Evolutionary conservation across 2,329 filamentous ascomycete genomes (phyloP), one percentile per base, ranked within the genome.

Genomic region (Emericellopsis atlantica): DNA sequence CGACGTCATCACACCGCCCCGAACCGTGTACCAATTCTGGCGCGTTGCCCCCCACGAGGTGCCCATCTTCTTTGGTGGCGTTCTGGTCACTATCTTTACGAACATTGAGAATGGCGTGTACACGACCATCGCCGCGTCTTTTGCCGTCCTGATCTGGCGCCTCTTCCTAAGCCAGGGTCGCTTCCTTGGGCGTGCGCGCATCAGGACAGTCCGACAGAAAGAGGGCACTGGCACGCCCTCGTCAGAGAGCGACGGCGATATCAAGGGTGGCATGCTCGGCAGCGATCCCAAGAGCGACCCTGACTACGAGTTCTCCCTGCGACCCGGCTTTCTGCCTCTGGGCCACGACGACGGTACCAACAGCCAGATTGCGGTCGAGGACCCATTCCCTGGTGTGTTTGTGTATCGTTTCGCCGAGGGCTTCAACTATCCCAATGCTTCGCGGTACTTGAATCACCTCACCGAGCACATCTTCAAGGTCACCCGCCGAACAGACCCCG

Each of bases 1-100:
- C 45, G 87, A 94, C 56, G 67, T 94, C 42, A 84, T 94, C 51
- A 90, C 86, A 0, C 79, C 85, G 2, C 87, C 85, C 4, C 83
- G 85, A 54, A 82, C 80, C 0, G 74, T 94, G 10, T 90, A 90
- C 61, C 82, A 89, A 53, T 93, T 93, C 65, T 95, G 86, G 86
- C 72, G 79, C 31, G 82, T 92, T 1, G 85, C 84, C 1, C 87
- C 87, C 0, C 54, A 92, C 2, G 87, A 95, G 55, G 81, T 89
- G 0, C 48, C 85, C 39, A 85, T 94, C 54, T 95, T 93, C 70
- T 82, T 93, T 46, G 77, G 81, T 11, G 87, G 87, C 62, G 87
- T 94, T 6, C 55, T 93, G 16, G 81, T 92, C 29, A 90, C 84
- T 2, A 63, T 94, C 37, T 94, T 95, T 60, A 73, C 74, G 21